Evolutionary conservation across 495 filamentous ascomycete genomes (phyloP).

Genomic region (Hyaloscypha hepaticicola): DNA sequence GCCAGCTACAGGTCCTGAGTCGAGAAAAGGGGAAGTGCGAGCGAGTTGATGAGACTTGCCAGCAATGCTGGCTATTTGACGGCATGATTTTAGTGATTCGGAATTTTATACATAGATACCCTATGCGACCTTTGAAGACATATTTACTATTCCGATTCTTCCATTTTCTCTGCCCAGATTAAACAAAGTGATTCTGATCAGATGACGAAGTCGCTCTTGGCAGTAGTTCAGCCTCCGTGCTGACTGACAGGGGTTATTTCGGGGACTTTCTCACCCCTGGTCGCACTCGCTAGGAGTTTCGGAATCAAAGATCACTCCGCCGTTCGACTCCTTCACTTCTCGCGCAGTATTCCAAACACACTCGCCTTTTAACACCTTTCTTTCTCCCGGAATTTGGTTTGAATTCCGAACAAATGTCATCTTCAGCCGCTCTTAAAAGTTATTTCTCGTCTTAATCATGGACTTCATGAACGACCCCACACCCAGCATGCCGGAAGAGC

Average conservation of each 20-base stretch:
- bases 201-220: too few species aligned
- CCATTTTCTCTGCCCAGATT: not conserved
- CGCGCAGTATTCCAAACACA: not conserved
- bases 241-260: not conserved
- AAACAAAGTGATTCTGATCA: too few species aligned
- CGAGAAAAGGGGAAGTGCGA: too few species aligned
- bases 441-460: not conserved
- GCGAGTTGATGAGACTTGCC: too few species aligned
- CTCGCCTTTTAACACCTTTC: not conserved
- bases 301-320: not conserved
- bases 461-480: not conserved
- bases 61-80: too few species aligned
- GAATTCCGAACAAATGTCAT: not conserved
- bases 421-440: not conserved
- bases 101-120: too few species aligned
- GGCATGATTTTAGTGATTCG: too few species aligned
- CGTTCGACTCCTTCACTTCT: too few species aligned
- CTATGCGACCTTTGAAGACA: too few species aligned
- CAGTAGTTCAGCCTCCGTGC: not conserved
- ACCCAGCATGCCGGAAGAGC: not conserved
- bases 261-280: not conserved
- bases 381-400: not conserved
- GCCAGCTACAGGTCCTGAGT: too few species aligned
- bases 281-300: not conserved
- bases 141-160: not conserved